phyloP scores from a whole-genome alignment of 495 filamentous ascomycete species.

The Cudoniella acicularis region DNA sequence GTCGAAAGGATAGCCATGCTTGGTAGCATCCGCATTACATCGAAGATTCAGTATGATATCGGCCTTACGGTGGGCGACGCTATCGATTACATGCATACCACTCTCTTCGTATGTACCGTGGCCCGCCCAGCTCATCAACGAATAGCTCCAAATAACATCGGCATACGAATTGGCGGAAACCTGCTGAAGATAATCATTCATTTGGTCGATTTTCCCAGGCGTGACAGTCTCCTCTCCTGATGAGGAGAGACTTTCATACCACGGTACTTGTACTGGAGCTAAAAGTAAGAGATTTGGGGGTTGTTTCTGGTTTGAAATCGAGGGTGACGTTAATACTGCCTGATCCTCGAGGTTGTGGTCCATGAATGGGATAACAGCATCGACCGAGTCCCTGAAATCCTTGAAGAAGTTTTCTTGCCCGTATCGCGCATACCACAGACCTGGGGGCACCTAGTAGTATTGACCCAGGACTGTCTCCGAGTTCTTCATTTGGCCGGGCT shows the following conservation, averaged over 20 bases:
- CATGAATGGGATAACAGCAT: conserved; percentile 35
- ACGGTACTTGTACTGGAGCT: conserved; percentile 52
- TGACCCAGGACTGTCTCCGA: conserved; percentile 27
- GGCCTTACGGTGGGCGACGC: conserved; percentile 43
- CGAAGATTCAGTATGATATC: conserved; percentile 55
- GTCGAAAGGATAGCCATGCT: conserved; percentile 42
- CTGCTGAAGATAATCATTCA: conserved; percentile 54
- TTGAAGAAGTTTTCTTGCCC: conserved; percentile 40
- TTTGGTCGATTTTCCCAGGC: conserved; percentile 44
- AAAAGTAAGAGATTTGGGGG: conserved; percentile 42
- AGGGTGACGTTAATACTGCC: not conserved
- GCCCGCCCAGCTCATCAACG: conserved; percentile 37
- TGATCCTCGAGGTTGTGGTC: conserved; percentile 16
- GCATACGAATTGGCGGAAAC: conserved; percentile 36
- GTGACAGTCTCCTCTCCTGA: conserved; percentile 44
- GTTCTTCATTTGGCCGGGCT: conserved; percentile 9
- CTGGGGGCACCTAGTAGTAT: conserved; percentile 46
- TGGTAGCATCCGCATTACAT: conserved; percentile 47
- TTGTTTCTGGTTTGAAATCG: conserved; percentile 1
- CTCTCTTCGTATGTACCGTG: conserved; percentile 38
- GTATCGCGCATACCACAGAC: conserved; percentile 55
- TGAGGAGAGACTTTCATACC: conserved; percentile 43
- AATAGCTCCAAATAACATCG: conserved; percentile 50
- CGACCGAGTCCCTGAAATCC: conserved; percentile 44
- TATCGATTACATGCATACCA: conserved; percentile 50